These are phyloP conservation scores for sunflower (Helianthus annuus) DNA, from an alignment of 129 eudicot genomes.

Conservation along the genomic window DNA sequence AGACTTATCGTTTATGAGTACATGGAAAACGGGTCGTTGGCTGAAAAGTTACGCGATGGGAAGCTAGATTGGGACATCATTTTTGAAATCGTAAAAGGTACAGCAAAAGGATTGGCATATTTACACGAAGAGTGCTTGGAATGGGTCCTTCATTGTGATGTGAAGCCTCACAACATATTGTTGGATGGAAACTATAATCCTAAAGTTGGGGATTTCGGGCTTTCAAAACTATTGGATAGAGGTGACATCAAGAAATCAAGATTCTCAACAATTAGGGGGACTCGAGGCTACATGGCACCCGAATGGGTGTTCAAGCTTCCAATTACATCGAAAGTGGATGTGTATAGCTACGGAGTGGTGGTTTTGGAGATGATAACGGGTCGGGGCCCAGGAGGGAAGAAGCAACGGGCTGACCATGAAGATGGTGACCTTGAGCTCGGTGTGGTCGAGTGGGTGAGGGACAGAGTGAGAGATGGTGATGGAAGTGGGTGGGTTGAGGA, in stretches of 20 bases:
- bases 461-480: background rate
- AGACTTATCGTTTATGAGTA: slow-evolving; percentile 37
- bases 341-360: slow-evolving; percentile 38
- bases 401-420: background rate
- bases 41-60: slow-evolving; percentile 22
- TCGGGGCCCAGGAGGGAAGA: slow-evolving; percentile 7
- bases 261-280: slow-evolving; percentile 32
- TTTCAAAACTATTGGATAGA: slow-evolving; percentile 34
- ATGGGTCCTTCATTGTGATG: slow-evolving; percentile 46
- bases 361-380: slow-evolving; percentile 44
- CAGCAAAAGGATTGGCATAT: slow-evolving; percentile 39
- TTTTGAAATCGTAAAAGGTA: slow-evolving; percentile 23
- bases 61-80: slow-evolving; percentile 21
- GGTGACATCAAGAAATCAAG: slow-evolving; percentile 8
- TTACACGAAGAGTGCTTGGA: slow-evolving; percentile 47
- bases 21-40: slow-evolving; percentile 40
- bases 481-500: slow-evolving; percentile 23
- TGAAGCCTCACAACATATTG: slow-evolving; percentile 41
- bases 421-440: slow-evolving; percentile 11
- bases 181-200: slow-evolving; percentile 26
- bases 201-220: slow-evolving; percentile 40
- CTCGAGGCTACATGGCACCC: slow-evolving; percentile 42
- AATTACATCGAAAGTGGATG: slow-evolving; percentile 41
- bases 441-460: slow-evolving; percentile 36
- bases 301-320: slow-evolving; percentile 41